A percentile compares a stretch with the other conserved stretches of the same genome.
Evolutionary conservation across 2,329 filamentous ascomycete species (phyloP).

Genomic region (Remersonia thermophila): DNA sequence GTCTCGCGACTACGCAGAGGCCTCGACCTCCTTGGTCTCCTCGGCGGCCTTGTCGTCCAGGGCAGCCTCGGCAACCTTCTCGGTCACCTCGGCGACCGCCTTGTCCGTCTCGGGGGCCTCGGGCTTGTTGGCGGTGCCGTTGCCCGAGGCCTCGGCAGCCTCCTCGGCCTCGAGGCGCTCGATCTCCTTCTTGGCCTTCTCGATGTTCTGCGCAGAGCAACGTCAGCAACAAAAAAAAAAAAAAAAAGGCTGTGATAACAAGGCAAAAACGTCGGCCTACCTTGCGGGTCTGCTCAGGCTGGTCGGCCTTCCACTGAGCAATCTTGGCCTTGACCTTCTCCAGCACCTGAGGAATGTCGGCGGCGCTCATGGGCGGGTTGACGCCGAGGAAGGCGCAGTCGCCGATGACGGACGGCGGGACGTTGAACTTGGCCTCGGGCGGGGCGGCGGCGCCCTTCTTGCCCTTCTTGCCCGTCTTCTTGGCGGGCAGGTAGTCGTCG

Average conservation of each 20-base stretch:
- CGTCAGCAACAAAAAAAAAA: neutral
- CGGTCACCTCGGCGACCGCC: slow-evolving; percentile 41
- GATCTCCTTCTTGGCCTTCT: slow-evolving; percentile 93
- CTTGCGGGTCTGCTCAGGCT: slow-evolving; percentile 78
- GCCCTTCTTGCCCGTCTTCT: slow-evolving; percentile 81
- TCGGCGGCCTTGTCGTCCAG: slow-evolving; percentile 28
- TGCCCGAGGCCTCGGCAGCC: slow-evolving; percentile 36
- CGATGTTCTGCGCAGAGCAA: slow-evolving; percentile 60
- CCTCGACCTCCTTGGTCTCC: slow-evolving; percentile 7
- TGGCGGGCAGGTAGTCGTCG: slow-evolving; percentile 71
- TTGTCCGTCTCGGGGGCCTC: slow-evolving; percentile 23
- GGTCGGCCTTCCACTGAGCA: slow-evolving; percentile 80
- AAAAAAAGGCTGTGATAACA: slow-evolving; percentile 35
- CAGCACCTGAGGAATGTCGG: slow-evolving; percentile 64
- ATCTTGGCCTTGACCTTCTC: slow-evolving; percentile 93
- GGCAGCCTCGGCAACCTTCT: slow-evolving; percentile 39
- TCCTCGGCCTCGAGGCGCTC: slow-evolving; percentile 68
- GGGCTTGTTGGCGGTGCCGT: slow-evolving; percentile 32
- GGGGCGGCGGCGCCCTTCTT: slow-evolving; percentile 50
- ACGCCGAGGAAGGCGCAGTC: slow-evolving; percentile 75
- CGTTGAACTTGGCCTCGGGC: slow-evolving; percentile 51
- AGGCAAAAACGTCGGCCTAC: too few species aligned
- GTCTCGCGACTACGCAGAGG: slow-evolving; percentile 10
- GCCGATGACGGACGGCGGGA: slow-evolving; percentile 84
- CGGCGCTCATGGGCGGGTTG: slow-evolving; percentile 75